Evolutionary conservation across 345 rosid genomes (phyloP).

Genomic region (Zanthoxylum bungeanum): DNA sequence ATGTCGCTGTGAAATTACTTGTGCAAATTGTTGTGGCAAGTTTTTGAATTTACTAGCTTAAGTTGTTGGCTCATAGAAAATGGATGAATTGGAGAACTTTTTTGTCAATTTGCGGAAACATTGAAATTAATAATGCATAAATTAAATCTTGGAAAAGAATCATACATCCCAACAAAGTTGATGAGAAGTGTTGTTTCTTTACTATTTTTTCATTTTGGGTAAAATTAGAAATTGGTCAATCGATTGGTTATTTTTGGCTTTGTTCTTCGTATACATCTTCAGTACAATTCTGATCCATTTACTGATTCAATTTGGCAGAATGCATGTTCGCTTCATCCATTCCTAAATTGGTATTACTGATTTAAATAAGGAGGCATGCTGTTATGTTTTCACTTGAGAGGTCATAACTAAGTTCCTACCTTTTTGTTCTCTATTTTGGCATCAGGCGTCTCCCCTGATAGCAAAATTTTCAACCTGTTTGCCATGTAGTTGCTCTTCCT

Average conservation of each 20-base stretch:
- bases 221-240: no score
- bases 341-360: not conserved
- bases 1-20: not conserved
- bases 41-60: not conserved
- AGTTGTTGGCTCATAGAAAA: not conserved
- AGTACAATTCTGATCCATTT: not conserved
- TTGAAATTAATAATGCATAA: no score
- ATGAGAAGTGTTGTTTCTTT: no score
- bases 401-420: not conserved
- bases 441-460: not conserved
- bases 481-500: not conserved
- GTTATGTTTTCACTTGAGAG: not conserved
- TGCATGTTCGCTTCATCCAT: not conserved
- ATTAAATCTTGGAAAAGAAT: no score
- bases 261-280: no score
- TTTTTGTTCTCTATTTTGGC: not conserved
- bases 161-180: no score
- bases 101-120: not conserved
- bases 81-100: no score
- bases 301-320: not conserved
- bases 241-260: no score
- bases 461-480: not conserved
- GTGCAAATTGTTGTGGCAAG: not conserved
- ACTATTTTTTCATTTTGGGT: no score
- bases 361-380: not conserved